Evolutionary conservation across 768 basidiomycete species (phyloP), one percentile per base, ranked within the genome.

Genomic region (Sarcodon sp.): DNA sequence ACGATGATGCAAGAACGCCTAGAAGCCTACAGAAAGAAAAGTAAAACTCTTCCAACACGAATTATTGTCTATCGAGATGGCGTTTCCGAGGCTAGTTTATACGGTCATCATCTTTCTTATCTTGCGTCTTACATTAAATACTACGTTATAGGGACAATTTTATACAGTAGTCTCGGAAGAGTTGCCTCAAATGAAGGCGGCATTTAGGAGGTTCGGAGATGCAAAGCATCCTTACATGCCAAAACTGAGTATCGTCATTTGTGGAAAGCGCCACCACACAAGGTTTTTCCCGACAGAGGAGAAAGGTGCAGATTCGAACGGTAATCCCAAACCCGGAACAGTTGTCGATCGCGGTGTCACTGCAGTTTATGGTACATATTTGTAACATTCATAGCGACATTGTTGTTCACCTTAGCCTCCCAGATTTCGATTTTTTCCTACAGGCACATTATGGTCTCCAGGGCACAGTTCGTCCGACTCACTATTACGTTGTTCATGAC

Each of bases 61-160:
- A 50, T 77, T 44, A 48, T 77, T n/a, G 69, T 77, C n/a, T 77
- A 74, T 54, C 67, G 75, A 7, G 87, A 89, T 58, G 87, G 87
- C 44, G 85, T 89, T 31, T 87, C 85, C 2, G 86, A 88, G 65
- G 85, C 82, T 45, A 34, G 64, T 39, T 16, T 12, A 27, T 43
- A 27, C 48, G 18, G 34, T 27, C 21, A 27, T 27, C 37, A 27
- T 27, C 36, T 44, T 41, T 32, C 18, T 34, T 33, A 48, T 13
- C 31, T n/a, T 7, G 32, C 6, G 34, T 34, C 33, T 51, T 15
- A 51, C 41, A 13, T 33, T 27, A 27, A 27, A 27, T 27, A 4
- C 21, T 6, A 11, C 12, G 3, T 45, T 46, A 10, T 46, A 74
- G 66, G 74, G 74, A 1, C 76, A 76, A 64, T 77, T 74, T 52